Evolutionary conservation across 2,329 filamentous ascomycete species (phyloP), one percentile per base, ranked within the genome.

Genomic region (Colletotrichum brevisporum): DNA sequence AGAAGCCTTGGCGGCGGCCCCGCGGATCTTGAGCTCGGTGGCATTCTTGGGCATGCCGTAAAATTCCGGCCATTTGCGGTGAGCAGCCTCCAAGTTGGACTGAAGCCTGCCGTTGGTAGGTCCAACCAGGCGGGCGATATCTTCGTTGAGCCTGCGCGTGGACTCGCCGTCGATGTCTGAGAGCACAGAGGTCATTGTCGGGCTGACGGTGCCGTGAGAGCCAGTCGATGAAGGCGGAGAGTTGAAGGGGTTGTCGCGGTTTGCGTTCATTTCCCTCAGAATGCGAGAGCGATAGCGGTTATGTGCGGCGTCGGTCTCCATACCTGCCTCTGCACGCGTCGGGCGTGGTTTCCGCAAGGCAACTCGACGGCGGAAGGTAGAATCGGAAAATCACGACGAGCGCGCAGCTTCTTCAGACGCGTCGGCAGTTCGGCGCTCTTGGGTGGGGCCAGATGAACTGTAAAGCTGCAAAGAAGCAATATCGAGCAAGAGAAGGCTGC

Each of bases 151-250:
- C 65, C 80, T 81, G 65, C 84, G 84, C 48, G 86, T 88, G 36
- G 85, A 87, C 75, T 88, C 86, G 76, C 82, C 85, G 68, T 87
- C 85, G 45, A 83, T 84, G 65, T 84, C 83, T 64, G 85, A 83
- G 69, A 87, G 86, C 73, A 88, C 79, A 50, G 86, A 84, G 45
- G 86, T 87, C 59, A 83, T 75, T 53, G 86, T 88, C 62, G 85
- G 83, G 74, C 85, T 87, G 71, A 88, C 82, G 70, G 86, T 87
- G 75, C 86, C 86, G 77, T 88, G 86, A 60, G 85, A 86, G 63
- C 86, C 86, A 36, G 86, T 88, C 6, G 86, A 89, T 6, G 86
- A 88, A 21, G 86, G 86, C 5, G 87, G 87, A 21, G 86, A 88
- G 78, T 86, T 87, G 79, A 88, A 88, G 6, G 86, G 86, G 76